Evolutionary conservation across 768 basidiomycete species (phyloP), one percentile per base, ranked within the genome.

Genomic region (Boletellus ananas): DNA sequence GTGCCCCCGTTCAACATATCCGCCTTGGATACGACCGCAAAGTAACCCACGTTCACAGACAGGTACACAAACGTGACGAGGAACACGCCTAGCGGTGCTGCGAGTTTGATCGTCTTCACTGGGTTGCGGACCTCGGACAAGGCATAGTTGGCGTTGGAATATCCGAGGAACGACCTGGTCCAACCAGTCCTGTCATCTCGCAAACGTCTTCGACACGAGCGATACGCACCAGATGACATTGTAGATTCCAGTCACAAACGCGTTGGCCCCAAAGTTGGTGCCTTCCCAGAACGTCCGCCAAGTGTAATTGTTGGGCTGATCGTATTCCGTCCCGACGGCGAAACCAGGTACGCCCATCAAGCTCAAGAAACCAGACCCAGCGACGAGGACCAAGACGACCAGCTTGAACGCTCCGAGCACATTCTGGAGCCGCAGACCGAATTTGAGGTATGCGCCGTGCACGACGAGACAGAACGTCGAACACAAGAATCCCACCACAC

Each of bases 101-200:
- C 88, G 10, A 76, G 71, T 58, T 82, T 86, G 61, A 90, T 78
- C 1, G 86, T 89, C 35, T 76, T 73, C 4, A 89, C 76, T 1
- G 87, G 88, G 54, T 89, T 76, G 20, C 74, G 75, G 6, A 87
- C 73, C 59, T 90, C 87, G 4, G 84, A 85, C 5, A 90, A 70
- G 0, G 81, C 83, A 54, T 86, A 87, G 59, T 89, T 87, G 9
- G 85, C 85, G 50, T 84, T 86, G 3, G 80, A 78, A 60, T 87
- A 90, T 0, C 87, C 87, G 41, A 78, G 74, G 59, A 81, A 86
- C 0, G 84, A 82, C 85, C 85, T 87, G 36, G 11, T 31, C 14
- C 12, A 46, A 25, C 57, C 6, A 45, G 41, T 9, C 3, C 20
- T 7, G 33, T 31, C 35, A 6, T 47, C 12, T 6, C 2, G 0